Conservation (phyloP, 208 protist genomes). For the Trypanosoma rangeli region DNA sequence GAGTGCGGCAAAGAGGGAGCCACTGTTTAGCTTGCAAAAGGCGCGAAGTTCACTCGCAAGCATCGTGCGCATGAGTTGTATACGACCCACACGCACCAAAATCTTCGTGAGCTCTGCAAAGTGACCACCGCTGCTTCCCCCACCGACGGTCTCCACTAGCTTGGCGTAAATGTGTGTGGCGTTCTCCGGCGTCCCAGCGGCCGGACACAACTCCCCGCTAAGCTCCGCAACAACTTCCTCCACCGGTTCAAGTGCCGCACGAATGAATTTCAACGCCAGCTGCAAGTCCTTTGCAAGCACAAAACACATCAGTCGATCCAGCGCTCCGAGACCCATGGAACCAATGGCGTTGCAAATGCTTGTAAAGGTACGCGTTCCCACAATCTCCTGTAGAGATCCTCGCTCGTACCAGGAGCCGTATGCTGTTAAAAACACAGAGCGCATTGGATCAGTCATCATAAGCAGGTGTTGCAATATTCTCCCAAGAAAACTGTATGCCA, state of each 20-base stretch:
- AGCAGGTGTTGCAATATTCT: conserved; percentile 91
- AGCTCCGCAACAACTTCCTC: conserved; percentile 23
- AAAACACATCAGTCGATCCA: conserved; percentile 91
- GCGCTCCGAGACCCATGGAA: conserved; percentile 63
- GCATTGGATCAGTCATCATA: conserved; percentile 71
- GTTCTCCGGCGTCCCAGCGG: conserved; percentile 22
- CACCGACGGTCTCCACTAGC: conserved; percentile 27
- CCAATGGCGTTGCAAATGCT: conserved; percentile 83
- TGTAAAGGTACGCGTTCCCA: conserved; percentile 88
- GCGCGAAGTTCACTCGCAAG: conserved; percentile 89
- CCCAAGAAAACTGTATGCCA: conserved; percentile 89
- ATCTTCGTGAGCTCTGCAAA: conserved; percentile 32
- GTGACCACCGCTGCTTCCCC: not conserved
- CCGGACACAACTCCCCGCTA: conserved; percentile 23
- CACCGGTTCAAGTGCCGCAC: conserved; percentile 16
- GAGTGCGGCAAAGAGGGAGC: conserved; percentile 72
- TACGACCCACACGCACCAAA: conserved; percentile 60
- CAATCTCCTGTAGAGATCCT: conserved; percentile 46
- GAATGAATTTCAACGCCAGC: conserved; percentile 41
- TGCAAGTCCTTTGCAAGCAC: conserved; percentile 92
- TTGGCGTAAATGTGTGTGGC: conserved; percentile 38
- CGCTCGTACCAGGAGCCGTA: conserved; percentile 89
- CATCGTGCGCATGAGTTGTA: conserved; percentile 87
- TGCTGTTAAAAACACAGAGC: conserved; percentile 80
- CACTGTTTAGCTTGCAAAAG: conserved; percentile 82